Conservation (phyloP, 768 basidiomycete species). For the Sporobolomyces pararoseus region DNA sequence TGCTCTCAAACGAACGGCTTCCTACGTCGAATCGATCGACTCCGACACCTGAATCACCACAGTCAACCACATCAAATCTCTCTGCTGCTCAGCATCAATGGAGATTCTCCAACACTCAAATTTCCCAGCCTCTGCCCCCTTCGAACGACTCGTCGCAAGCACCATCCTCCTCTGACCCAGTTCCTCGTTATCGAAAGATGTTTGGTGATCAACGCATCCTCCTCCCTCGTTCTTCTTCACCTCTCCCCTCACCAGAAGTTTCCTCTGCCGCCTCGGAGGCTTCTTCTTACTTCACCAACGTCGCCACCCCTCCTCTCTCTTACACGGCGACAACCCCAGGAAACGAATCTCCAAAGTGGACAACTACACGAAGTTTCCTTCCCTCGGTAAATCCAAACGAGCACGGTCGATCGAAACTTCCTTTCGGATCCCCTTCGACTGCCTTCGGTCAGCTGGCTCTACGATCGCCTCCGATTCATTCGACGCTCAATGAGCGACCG, state of each 20-base stretch:
- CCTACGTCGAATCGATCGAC: background rate
- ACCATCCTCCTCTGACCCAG: background rate
- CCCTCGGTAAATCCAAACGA: no score
- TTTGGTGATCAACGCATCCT: conserved; percentile 12
- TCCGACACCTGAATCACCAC: background rate
- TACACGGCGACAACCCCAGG: conserved; percentile 8
- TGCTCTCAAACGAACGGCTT: background rate
- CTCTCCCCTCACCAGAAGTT: conserved; percentile 1
- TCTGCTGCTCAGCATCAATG: conserved; percentile 12
- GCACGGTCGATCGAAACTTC: no score
- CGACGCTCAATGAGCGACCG: background rate
- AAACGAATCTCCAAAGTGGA: conserved; percentile 13
- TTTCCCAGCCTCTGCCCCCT: background rate
- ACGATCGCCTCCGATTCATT: conserved; percentile 14
- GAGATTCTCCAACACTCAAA: background rate
- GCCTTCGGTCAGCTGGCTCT: conserved; percentile 26
- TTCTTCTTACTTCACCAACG: background rate
- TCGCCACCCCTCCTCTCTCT: conserved; percentile 6
- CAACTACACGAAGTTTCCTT: background rate
- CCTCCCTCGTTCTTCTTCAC: background rate
- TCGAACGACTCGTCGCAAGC: background rate
- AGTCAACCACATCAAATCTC: background rate
- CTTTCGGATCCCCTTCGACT: conserved; percentile 4
- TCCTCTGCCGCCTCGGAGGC: background rate
- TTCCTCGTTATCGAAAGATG: background rate